Base-by-base conservation (phyloP, 2,329 filamentous ascomycete species). In the Pseudocercospora fijiensis region DNA sequence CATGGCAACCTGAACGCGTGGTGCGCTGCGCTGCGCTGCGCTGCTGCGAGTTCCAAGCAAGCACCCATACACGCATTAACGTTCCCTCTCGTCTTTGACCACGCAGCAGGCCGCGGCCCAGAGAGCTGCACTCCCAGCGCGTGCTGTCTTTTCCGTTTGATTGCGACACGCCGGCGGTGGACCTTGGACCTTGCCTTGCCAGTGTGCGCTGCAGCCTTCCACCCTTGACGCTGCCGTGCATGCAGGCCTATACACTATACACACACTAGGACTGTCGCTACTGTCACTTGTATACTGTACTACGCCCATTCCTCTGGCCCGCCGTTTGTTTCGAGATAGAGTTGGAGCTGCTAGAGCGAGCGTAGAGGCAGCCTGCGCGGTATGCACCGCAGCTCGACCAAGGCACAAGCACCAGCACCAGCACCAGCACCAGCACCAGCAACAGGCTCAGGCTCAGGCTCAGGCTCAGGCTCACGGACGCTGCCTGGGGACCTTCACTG, bases 141-240 rank as follows among this genome's bases (percentile, higher is more conserved):
- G 22, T n/a, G 43, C 27, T 58, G 20, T 41, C 26, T 58, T 24
- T 47, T 24, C 47, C 13, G 60, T 69, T 69, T 69, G 67, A 69
- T 66, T 67, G 63, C 67, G 65, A 64, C 61, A 67, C 61, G 57
- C 59, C 58, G 63, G 58, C 62, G 65, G 67, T 65, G 67, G 62
- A 58, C 53, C 58, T n/a, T n/a, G n/a, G n/a, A n/a, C n/a, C n/a
- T n/a, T n/a, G n/a, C n/a, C n/a, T 45, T 65, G 66, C 60, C 60
- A 65, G 58, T 57, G 28, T 20, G 24, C 11, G 24, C n/a, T n/a
- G 57, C 37, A 24, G 56, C 59, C 9, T 7, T 16, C 28, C 30
- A 11, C 11, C 30, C 30, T 33, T 33, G 30, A 33, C 30, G 30
- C 30, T 33, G 30, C 30, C 11, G 30, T 33, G 55, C 41, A 52